Evolutionary conservation across 148 eudicot species (phyloP).

Genomic region (Rhododendron kiyosumense): DNA sequence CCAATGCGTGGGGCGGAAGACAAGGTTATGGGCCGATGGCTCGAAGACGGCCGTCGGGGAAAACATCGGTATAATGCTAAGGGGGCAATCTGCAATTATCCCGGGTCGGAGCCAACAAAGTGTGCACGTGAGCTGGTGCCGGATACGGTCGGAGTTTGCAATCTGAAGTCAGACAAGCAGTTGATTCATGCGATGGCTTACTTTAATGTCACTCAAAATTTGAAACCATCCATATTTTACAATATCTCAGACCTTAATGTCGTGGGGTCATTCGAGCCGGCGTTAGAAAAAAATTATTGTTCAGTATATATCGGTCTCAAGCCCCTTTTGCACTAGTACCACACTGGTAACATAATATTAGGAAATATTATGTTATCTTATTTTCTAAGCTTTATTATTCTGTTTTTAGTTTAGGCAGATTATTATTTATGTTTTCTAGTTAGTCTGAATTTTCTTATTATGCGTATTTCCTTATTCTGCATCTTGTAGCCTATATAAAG

Average conservation of each 20-base stretch:
- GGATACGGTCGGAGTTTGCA: constrained; percentile 69
- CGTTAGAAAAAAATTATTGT: not conserved
- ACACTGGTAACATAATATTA: too few relatives aligned
- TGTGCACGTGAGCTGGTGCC: constrained; percentile 85
- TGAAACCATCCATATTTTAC: constrained; percentile 82
- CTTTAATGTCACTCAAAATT: constrained; percentile 62
- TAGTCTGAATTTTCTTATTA: too few relatives aligned
- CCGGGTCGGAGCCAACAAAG: constrained; percentile 44
- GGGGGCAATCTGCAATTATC: constrained; percentile 90
- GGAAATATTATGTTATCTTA: too few relatives aligned
- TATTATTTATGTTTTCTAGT: too few relatives aligned
- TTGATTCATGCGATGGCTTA: constrained; percentile 68
- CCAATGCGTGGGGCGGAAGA: constrained; percentile 75
- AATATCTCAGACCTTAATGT: constrained; percentile 33
- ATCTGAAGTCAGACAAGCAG: constrained; percentile 61
- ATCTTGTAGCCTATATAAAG: too few relatives aligned
- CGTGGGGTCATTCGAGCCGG: not conserved
- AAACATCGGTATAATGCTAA: constrained; percentile 71
- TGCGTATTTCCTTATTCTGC: too few relatives aligned
- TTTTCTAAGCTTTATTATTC: too few relatives aligned
- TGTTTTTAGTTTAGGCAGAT: too few relatives aligned
- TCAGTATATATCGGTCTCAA: too few relatives aligned
- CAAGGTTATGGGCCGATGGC: constrained; percentile 66
- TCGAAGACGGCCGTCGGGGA: constrained; percentile 50
- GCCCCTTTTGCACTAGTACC: too few relatives aligned